Evolutionary conservation across 352 stramenopile genomes (phyloP).

Genomic region (Pythium monospermum): DNA sequence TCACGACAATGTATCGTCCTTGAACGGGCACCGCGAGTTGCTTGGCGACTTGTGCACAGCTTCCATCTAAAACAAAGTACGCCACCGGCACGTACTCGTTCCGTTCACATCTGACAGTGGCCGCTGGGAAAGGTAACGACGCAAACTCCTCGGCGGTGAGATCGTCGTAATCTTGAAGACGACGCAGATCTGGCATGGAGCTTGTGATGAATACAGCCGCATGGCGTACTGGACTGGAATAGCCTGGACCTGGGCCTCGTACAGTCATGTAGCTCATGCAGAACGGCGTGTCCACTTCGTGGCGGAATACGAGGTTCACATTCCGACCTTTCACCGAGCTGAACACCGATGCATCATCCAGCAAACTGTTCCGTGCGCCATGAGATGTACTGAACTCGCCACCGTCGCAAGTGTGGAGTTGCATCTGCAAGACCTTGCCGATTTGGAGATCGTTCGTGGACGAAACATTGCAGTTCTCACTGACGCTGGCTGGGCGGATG

Average conservation of each 20-base stretch:
- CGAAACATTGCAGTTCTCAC: slow-evolving; percentile 37
- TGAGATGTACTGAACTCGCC: slow-evolving; percentile 80
- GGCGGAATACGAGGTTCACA: slow-evolving; percentile 75
- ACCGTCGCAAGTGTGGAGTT: slow-evolving; percentile 65
- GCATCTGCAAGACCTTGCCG: slow-evolving; percentile 64
- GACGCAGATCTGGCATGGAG: slow-evolving; percentile 40
- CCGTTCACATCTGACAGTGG: slow-evolving; percentile 37
- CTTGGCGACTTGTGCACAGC: slow-evolving; percentile 71
- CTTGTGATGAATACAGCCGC: slow-evolving; percentile 72
- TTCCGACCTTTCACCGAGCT: slow-evolving; percentile 70
- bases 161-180: slow-evolving; percentile 54
- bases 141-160: slow-evolving; percentile 78
- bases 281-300: slow-evolving; percentile 78
- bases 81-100: slow-evolving; percentile 64
- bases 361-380: slow-evolving; percentile 51
- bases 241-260: slow-evolving; percentile 67
- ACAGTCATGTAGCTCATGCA: slow-evolving; percentile 69
- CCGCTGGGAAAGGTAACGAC: slow-evolving; percentile 56
- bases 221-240: slow-evolving; percentile 67
- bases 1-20: slow-evolving; percentile 76
- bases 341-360: slow-evolving; percentile 79
- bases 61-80: slow-evolving; percentile 77
- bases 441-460: slow-evolving; percentile 61
- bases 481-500: slow-evolving; percentile 22
- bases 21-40: slow-evolving; percentile 60